Base-by-base conservation (phyloP, 2,329 filamentous ascomycete species). In the Trematosphaeria pertusa region DNA sequence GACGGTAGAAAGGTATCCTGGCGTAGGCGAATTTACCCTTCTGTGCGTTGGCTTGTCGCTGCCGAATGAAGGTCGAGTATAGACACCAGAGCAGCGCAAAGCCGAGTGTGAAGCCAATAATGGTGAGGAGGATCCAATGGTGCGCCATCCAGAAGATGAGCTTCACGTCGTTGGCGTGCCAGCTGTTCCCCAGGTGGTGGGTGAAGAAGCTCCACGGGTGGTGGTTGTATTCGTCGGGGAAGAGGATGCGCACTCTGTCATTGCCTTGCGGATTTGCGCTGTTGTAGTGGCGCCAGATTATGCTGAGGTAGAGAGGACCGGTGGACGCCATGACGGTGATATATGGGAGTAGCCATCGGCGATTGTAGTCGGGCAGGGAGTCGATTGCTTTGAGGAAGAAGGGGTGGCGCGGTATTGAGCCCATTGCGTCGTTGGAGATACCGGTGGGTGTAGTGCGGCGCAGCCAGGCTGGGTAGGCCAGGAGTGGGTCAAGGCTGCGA, bases 371-470 rank as follows among this genome's bases (percentile, higher is more conserved):
- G 46, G 83, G 79, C n/a, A 92, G 75, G 10, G 81, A 78, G 52
- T 87, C 80, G 59, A 90, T 87, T 30, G 87, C 85, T 37, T 80
- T 78, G 39, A 85, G 76, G 76, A 91, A 91, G 75, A 89, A 89
- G 0, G 87, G 87, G 60, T 92, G 89, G 50, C 84, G 80, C 0
- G 86, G 84, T 0, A 88, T 79, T 12, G 87, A 75, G 37, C 87
- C 87, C 87, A 92, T 91, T 31, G 86, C 86, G 62, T 92, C 88
- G 75, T 92, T 92, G 56, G 86, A 88, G 58, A 92, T 89, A 52
- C 88, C 88, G 1, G 88, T 92, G 2, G 89, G 89, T 2, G 81
- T 75, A 0, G 89, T 92, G 54, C 84, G 83, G 55, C 87, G 84
- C 11, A 88, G 78, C 81, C 85, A 89, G 32, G 87, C 85, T 14